These are phyloP conservation scores for Bipolaris cookei DNA, from an alignment of 2,329 filamentous ascomycete genomes.

Conservation along the genomic window DNA sequence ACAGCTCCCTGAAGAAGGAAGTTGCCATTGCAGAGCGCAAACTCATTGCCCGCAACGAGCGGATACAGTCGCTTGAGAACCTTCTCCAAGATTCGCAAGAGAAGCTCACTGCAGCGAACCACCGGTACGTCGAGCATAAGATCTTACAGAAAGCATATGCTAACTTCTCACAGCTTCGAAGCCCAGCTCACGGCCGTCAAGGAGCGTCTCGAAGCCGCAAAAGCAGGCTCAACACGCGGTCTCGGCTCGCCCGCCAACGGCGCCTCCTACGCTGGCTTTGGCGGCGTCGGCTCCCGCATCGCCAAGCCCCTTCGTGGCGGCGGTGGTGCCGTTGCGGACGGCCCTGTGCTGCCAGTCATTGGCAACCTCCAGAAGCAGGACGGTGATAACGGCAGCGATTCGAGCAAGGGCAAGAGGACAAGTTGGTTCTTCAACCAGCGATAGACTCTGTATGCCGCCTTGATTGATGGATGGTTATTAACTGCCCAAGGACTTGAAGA, in stretches of 20 bases:
- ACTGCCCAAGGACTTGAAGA: not conserved
- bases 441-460: slow-evolving; percentile 1
- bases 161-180: slow-evolving; percentile 76
- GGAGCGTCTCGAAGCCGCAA: slow-evolving; percentile 94
- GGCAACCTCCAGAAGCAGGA: slow-evolving; percentile 60
- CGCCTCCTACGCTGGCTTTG: slow-evolving; percentile 69
- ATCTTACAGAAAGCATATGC: not conserved
- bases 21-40: slow-evolving; percentile 98
- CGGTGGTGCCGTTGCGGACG: slow-evolving; percentile 55
- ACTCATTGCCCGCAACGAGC: slow-evolving; percentile 93
- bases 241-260: slow-evolving; percentile 67
- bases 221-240: slow-evolving; percentile 86
- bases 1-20: slow-evolving; percentile 94
- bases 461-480: not conserved
- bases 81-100: slow-evolving; percentile 96
- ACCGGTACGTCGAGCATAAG: slow-evolving; percentile 71
- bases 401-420: slow-evolving; percentile 65
- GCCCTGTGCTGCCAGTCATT: slow-evolving; percentile 52
- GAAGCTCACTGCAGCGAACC: slow-evolving; percentile 95
- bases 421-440: slow-evolving; percentile 72
- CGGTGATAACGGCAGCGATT: slow-evolving; percentile 54
- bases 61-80: slow-evolving; percentile 90
- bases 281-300: slow-evolving; percentile 62
- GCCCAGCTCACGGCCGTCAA: slow-evolving; percentile 96
- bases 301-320: slow-evolving; percentile 65